phyloP scores from a whole-genome alignment of 768 basidiomycete genomes.

The Coprinellus aureogranulatus region DNA sequence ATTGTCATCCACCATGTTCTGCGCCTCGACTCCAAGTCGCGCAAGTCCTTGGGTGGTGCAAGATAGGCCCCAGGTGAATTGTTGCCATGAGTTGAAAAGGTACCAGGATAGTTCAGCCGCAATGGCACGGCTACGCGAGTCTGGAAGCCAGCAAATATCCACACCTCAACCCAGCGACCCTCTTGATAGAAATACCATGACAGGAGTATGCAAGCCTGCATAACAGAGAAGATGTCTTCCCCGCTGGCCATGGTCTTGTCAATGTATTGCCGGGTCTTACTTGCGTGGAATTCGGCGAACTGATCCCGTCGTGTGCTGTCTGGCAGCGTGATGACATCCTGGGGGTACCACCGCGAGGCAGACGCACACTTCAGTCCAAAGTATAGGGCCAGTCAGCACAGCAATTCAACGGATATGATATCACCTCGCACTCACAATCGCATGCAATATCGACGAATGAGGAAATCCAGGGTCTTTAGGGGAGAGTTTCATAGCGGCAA shows the following conservation, averaged over 20 bases:
- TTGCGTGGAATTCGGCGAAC: constrained; percentile 84
- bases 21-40: constrained; percentile 74
- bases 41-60: constrained; percentile 71
- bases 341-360: constrained; percentile 79
- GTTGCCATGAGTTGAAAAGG: constrained; percentile 66
- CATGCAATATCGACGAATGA: constrained; percentile 86
- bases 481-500: constrained; percentile 74
- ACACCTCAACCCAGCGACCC: constrained; percentile 87
- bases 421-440: constrained; percentile 58
- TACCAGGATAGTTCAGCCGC: constrained; percentile 82
- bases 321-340: constrained; percentile 60
- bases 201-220: constrained; percentile 83
- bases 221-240: constrained; percentile 80
- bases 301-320: constrained; percentile 79
- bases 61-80: constrained; percentile 77
- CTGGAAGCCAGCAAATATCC: constrained; percentile 87
- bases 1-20: constrained; percentile 93
- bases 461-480: constrained; percentile 84
- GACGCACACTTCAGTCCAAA: constrained; percentile 60
- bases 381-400: constrained; percentile 13
- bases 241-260: constrained; percentile 90
- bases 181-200: constrained; percentile 93
- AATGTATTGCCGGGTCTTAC: constrained; percentile 83
- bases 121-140: constrained; percentile 79
- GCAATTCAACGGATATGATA: constrained; percentile 2